phyloP scores from a whole-genome alignment of 176 grass and related monocot genomes.

The Lolium multiflorum region DNA sequence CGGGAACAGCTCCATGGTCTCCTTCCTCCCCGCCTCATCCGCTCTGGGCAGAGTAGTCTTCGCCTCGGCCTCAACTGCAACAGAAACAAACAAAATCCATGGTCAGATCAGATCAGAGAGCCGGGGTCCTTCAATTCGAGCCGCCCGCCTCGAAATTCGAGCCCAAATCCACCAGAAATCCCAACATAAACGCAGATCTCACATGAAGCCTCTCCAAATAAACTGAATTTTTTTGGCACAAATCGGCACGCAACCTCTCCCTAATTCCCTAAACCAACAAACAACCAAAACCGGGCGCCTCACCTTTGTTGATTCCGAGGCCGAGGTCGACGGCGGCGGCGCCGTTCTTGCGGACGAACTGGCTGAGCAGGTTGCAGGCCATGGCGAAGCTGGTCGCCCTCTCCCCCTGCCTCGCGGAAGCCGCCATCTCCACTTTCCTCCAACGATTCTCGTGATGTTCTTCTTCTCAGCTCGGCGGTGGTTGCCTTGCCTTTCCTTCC shows the following conservation, averaged over 20 bases:
- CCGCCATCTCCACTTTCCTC: slow-evolving; percentile 36
- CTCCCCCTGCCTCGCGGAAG: slow-evolving; percentile 70
- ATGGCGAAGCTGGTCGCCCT: slow-evolving; percentile 79
- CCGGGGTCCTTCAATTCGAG: not conserved
- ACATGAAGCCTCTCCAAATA: not conserved
- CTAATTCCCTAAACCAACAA: no score
- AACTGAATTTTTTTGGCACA: not conserved
- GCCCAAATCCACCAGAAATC: not conserved
- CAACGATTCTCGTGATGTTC: not conserved
- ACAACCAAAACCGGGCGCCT: no score
- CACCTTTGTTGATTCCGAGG: slow-evolving; percentile 72
- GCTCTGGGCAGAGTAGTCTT: slow-evolving; percentile 58
- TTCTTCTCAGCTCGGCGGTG: not conserved
- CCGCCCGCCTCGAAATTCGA: not conserved
- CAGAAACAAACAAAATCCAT: slow-evolving; percentile 17
- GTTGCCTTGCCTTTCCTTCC: not conserved
- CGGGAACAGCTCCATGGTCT: slow-evolving; percentile 84
- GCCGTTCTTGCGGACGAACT: slow-evolving; percentile 90
- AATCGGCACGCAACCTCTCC: not conserved
- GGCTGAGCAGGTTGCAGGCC: slow-evolving; percentile 86
- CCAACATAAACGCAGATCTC: slow-evolving; percentile 42
- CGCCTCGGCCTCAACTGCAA: slow-evolving; percentile 64
- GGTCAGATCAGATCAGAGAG: slow-evolving; percentile 40
- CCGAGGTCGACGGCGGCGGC: slow-evolving; percentile 68
- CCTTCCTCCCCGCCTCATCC: slow-evolving; percentile 50